These are phyloP conservation scores for Rhamnella rubrinervis DNA, from an alignment of 331 rosid genomes.

Conservation along the genomic window DNA sequence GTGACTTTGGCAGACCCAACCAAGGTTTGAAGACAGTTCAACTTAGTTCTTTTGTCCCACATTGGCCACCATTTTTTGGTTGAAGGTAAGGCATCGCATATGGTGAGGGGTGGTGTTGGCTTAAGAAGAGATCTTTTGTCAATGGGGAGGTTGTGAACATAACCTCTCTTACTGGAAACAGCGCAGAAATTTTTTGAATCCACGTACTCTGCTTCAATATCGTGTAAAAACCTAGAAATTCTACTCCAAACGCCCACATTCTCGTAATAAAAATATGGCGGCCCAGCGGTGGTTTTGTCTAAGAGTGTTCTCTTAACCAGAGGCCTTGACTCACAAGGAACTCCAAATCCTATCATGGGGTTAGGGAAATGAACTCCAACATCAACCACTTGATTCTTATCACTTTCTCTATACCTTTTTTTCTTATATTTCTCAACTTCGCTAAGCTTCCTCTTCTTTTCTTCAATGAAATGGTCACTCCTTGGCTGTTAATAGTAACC, in stretches of 20 bases:
- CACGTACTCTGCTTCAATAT: not conserved
- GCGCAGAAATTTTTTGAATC: not conserved
- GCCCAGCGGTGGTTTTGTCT: not conserved
- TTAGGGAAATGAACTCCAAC: not conserved
- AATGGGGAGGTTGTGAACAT: not conserved
- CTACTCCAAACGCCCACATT: slow-evolving; percentile 1
- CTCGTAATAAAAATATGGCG: not conserved
- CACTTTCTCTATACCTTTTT: not conserved
- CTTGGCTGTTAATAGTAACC: not conserved
- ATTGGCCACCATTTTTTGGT: not conserved
- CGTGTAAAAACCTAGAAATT: not conserved
- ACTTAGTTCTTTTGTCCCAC: not conserved
- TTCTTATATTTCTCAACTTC: not conserved
- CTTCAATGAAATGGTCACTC: not conserved
- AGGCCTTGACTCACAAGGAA: not conserved
- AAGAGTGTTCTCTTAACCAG: not conserved
- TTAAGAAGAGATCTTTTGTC: not conserved
- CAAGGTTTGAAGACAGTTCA: not conserved
- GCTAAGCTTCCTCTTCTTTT: not conserved
- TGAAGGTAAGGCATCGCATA: not conserved
- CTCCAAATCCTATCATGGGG: slow-evolving; percentile 3
- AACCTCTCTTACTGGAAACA: not conserved
- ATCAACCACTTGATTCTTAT: not conserved
- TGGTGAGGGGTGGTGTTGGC: not conserved
- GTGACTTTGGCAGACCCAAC: not conserved